A percentile compares a stretch with the other conserved stretches of the same genome.
These are phyloP conservation scores for Claviceps monticola DNA, from an alignment of 2,329 filamentous ascomycete genomes.

Conservation along the genomic window DNA sequence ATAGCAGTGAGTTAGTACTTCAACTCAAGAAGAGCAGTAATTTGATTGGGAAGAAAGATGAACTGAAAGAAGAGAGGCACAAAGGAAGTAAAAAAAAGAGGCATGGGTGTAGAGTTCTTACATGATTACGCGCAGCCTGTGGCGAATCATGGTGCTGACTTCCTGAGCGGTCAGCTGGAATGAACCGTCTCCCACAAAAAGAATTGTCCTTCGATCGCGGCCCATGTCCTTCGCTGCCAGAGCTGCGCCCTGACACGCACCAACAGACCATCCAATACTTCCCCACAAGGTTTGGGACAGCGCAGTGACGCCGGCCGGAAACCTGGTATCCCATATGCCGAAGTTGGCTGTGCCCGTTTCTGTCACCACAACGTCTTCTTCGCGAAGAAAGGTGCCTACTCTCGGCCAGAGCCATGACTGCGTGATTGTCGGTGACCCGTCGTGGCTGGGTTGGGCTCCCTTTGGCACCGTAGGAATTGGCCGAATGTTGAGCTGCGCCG, in stretches of 20 bases:
- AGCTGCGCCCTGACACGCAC: conserved; percentile 50
- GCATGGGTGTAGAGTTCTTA: conserved; percentile 22
- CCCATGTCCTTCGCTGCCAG: conserved; percentile 56
- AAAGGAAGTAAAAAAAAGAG: neutral
- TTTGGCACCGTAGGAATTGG: conserved; percentile 41
- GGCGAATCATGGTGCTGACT: conserved; percentile 68
- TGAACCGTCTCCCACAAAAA: conserved; percentile 82
- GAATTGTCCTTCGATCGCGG: conserved; percentile 50
- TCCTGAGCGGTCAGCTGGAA: conserved; percentile 79
- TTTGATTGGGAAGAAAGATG: too few relatives aligned
- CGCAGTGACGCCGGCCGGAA: conserved; percentile 63
- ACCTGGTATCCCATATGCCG: conserved; percentile 73
- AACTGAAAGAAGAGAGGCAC: neutral
- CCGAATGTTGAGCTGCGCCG: conserved; percentile 41
- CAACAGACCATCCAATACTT: conserved; percentile 48
- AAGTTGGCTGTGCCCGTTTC: conserved; percentile 85
- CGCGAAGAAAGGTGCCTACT: conserved; percentile 56
- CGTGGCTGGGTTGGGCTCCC: conserved; percentile 27
- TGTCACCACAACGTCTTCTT: conserved; percentile 66
- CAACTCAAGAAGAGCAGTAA: neutral
- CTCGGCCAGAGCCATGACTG: conserved; percentile 69
- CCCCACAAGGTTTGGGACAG: conserved; percentile 69
- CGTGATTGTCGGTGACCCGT: conserved; percentile 36
- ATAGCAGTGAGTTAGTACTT: neutral
- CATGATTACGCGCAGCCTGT: conserved; percentile 63